Percentiles rank a stretch among this genome's conserved stretches.
Conservation (phyloP, 139 green algal genomes). For the Yamagishiella unicocca region DNA sequence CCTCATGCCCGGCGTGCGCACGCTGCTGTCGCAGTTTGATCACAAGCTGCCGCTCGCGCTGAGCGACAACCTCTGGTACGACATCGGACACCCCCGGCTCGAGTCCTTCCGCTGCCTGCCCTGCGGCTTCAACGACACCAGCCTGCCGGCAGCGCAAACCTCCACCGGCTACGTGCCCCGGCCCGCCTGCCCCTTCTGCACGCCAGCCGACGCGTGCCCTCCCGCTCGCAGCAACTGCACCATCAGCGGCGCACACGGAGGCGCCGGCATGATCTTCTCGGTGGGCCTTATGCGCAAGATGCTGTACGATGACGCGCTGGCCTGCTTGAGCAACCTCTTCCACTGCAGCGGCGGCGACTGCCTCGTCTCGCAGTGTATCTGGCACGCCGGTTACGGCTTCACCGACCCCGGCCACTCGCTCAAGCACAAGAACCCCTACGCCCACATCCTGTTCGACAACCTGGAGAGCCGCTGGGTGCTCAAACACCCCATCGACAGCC, state of each 20-base stretch:
- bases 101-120: conserved; percentile 33
- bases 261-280: conserved; percentile 38
- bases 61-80: conserved; percentile 39
- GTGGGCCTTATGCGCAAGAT: conserved; percentile 32
- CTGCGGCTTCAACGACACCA: conserved; percentile 33
- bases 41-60: conserved; percentile 27
- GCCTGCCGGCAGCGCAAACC: neutral
- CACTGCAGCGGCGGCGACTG: conserved; percentile 39
- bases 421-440: neutral
- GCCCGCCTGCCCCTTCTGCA: conserved; percentile 44
- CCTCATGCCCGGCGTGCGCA: conserved; percentile 21
- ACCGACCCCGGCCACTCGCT: conserved; percentile 24
- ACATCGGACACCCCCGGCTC: conserved; percentile 1
- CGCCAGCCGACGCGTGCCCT: conserved; percentile 3
- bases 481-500: neutral
- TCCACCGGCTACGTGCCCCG: conserved; percentile 2
- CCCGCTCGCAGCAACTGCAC: neutral
- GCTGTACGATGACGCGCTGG: neutral
- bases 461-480: conserved; percentile 1
- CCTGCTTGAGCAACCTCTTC: neutral
- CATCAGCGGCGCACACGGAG: conserved; percentile 33
- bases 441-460: conserved; percentile 33
- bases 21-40: conserved; percentile 29
- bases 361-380: conserved; percentile 34
- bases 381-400: conserved; percentile 7